Evolutionary conservation across 2,329 filamentous ascomycete species (phyloP).

Genomic region (Venturia aucupariae): DNA sequence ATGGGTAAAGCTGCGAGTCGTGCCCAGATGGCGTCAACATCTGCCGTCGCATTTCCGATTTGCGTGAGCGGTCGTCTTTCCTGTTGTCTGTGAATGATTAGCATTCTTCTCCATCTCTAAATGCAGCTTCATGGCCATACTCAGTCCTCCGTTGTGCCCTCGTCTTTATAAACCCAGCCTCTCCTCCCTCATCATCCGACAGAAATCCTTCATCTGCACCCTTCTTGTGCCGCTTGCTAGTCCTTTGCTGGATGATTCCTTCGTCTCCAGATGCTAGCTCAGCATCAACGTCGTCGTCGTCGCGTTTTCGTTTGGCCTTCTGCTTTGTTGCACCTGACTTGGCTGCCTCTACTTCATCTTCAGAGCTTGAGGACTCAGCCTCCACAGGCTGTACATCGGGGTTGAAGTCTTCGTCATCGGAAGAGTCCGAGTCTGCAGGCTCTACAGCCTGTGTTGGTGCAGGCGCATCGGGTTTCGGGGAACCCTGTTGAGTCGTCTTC

Average conservation of each 20-base stretch:
- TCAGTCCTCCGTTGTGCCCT: slow-evolving; percentile 59
- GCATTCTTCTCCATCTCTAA: neutral
- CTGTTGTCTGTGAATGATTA: slow-evolving; percentile 37
- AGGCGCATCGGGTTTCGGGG: neutral
- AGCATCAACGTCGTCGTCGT: slow-evolving; percentile 19
- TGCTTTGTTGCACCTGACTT: slow-evolving; percentile 19
- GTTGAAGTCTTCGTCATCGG: slow-evolving; percentile 64
- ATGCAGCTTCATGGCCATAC: slow-evolving; percentile 31
- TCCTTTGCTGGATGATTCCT: slow-evolving; percentile 53
- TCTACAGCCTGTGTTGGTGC: neutral
- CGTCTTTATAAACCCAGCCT: slow-evolving; percentile 60
- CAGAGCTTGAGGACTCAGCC: slow-evolving; percentile 37
- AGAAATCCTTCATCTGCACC: slow-evolving; percentile 19
- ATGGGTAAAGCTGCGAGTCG: slow-evolving; percentile 48
- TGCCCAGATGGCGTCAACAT: slow-evolving; percentile 63
- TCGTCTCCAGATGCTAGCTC: slow-evolving; percentile 57
- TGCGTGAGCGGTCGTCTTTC: slow-evolving; percentile 46
- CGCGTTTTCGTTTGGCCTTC: slow-evolving; percentile 24
- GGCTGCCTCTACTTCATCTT: slow-evolving; percentile 23
- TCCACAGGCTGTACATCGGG: slow-evolving; percentile 48
- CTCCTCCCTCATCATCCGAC: slow-evolving; percentile 37
- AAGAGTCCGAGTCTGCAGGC: slow-evolving; percentile 47
- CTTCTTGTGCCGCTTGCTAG: slow-evolving; percentile 34
- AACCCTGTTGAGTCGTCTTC: neutral
- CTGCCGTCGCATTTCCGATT: slow-evolving; percentile 54